Percentiles rank a stretch among this genome's conserved stretches.
Conservation (phyloP, 768 basidiomycete species). For the Lentinula sp. region DNA sequence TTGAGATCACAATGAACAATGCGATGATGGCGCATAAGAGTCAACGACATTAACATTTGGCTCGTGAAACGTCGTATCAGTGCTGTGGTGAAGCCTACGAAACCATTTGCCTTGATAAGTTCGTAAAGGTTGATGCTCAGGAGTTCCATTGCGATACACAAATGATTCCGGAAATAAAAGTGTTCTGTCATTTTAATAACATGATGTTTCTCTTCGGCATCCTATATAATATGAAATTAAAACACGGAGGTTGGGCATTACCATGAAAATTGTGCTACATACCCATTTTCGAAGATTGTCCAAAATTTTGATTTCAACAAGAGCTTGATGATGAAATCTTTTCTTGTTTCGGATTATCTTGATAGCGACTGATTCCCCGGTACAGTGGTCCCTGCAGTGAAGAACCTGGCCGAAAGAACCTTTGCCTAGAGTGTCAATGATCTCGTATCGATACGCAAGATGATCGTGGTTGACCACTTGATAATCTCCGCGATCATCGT, state of each 20-base stretch:
- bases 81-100: constrained; percentile 94
- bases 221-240: constrained; percentile 39
- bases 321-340: constrained; percentile 94
- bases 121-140: constrained; percentile 99
- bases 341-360: constrained; percentile 99
- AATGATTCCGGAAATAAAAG: constrained; percentile 95
- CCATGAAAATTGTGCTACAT: constrained; percentile 20
- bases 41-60: constrained; percentile 90
- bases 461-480: constrained; percentile 87
- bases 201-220: constrained; percentile 93
- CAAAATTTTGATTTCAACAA: constrained; percentile 98
- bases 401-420: constrained; percentile 98
- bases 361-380: constrained; percentile 94
- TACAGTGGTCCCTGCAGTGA: constrained; percentile 91
- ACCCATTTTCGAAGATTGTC: constrained; percentile 98
- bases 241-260: not conserved
- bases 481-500: constrained; percentile 98
- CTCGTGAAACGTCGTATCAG: constrained; percentile 94
- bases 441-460: constrained; percentile 94
- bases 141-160: constrained; percentile 97
- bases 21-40: constrained; percentile 92
- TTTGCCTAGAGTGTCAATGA: constrained; percentile 89
- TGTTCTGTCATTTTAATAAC: constrained; percentile 98
- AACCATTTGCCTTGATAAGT: constrained; percentile 97
- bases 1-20: constrained; percentile 99